Evolutionary conservation across 208 protist genomes (phyloP).

Genomic region (Trypanosoma brucei): DNA sequence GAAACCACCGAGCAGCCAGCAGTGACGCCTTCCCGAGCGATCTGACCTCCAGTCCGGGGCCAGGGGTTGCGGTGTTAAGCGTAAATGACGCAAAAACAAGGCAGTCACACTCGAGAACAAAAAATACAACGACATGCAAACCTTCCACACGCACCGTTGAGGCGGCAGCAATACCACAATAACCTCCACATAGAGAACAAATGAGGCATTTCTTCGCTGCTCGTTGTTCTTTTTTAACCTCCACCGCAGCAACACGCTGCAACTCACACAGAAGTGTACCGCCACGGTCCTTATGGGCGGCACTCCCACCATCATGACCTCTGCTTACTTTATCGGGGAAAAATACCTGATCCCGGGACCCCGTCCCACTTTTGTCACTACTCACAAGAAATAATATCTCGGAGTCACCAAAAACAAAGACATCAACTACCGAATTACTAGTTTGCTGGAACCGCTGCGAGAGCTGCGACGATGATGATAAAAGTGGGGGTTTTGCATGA

Average conservation of each 20-base stretch:
- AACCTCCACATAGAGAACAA: no score
- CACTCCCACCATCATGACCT: not conserved
- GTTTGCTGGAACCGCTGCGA: not conserved
- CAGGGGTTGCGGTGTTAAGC: not conserved
- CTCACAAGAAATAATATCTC: not conserved
- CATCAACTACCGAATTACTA: not conserved
- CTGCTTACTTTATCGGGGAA: slow-evolving; percentile 2
- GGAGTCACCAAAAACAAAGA: not conserved
- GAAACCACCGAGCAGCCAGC: not conserved
- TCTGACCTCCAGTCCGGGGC: not conserved
- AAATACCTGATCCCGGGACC: not conserved
- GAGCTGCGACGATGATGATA: not conserved
- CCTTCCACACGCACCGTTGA: slow-evolving; percentile 4
- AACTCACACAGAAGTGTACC: slow-evolving; percentile 15
- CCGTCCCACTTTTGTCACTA: not conserved
- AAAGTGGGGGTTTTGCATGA: not conserved
- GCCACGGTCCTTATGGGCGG: not conserved
- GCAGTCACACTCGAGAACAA: slow-evolving; percentile 26
- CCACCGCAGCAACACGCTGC: slow-evolving; percentile 5
- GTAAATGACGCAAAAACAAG: slow-evolving; percentile 18
- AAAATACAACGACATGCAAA: slow-evolving; percentile 17
- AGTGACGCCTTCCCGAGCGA: slow-evolving; percentile 4
- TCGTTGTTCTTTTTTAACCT: not conserved
- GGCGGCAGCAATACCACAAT: slow-evolving; percentile 15
- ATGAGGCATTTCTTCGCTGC: not conserved